These are phyloP conservation scores for Suhomyces xylopsoci DNA, from an alignment of 805 yeast genomes.

Conservation along the genomic window DNA sequence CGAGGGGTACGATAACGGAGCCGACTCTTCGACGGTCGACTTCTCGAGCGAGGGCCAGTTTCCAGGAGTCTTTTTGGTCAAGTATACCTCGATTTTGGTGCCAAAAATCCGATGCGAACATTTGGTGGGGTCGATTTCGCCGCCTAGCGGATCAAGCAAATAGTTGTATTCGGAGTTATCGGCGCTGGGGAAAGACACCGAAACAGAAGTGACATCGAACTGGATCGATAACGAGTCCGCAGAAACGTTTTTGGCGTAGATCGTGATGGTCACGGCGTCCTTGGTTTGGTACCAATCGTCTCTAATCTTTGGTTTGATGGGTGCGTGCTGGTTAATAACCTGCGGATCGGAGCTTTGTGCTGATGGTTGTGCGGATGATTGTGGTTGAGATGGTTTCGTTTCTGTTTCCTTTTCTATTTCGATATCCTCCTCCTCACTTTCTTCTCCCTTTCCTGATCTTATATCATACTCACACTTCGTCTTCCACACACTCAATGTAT, in stretches of 20 bases:
- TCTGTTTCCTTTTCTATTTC: background rate
- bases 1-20: constrained; percentile 49
- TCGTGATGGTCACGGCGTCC: constrained; percentile 55
- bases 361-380: background rate
- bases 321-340: constrained; percentile 38
- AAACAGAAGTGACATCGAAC: constrained; percentile 33
- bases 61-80: constrained; percentile 43
- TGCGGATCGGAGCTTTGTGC: constrained; percentile 21
- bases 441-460: constrained; percentile 18
- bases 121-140: constrained; percentile 44
- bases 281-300: constrained; percentile 61
- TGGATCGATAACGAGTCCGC: constrained; percentile 43
- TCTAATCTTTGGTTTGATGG: constrained; percentile 33
- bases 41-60: constrained; percentile 59
- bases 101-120: constrained; percentile 53
- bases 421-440: constrained; percentile 1
- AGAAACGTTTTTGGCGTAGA: constrained; percentile 68
- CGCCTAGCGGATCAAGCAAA: constrained; percentile 51
- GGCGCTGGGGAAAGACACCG: constrained; percentile 47
- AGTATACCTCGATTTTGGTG: constrained; percentile 71
- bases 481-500: constrained; percentile 48
- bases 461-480: constrained; percentile 33
- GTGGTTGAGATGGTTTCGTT: background rate
- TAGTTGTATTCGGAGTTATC: constrained; percentile 57
- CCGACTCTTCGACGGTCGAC: constrained; percentile 10